Conservation (phyloP, 208 protist species). For the Vickermania ingenoplastis region DNA sequence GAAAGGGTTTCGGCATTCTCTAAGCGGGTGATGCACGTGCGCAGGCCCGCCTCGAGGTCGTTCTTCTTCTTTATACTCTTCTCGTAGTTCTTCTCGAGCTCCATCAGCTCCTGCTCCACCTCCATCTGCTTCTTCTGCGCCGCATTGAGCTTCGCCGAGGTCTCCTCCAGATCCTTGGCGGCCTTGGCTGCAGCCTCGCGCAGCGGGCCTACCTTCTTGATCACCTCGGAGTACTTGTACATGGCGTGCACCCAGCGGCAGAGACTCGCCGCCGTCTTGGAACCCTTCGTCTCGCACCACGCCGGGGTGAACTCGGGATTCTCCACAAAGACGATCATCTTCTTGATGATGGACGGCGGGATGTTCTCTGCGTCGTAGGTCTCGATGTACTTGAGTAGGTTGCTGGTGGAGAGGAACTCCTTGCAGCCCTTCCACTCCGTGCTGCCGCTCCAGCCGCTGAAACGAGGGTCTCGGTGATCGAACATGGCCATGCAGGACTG, state of each 20-base stretch:
- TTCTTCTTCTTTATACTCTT: conserved; percentile 82
- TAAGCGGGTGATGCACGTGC: conserved; percentile 82
- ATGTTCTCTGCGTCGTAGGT: conserved; percentile 95
- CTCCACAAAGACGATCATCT: conserved; percentile 90
- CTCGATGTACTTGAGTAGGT: conserved; percentile 92
- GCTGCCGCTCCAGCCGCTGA: conserved; percentile 78
- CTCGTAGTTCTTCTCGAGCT: conserved; percentile 86
- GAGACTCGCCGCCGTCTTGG: conserved; percentile 91
- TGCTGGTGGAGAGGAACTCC: conserved; percentile 87
- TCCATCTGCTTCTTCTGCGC: conserved; percentile 84
- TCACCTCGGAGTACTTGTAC: conserved; percentile 91
- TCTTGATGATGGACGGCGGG: conserved; percentile 76
- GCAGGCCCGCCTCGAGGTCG: conserved; percentile 80
- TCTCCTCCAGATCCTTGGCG: conserved; percentile 76
- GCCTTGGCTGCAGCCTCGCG: conserved; percentile 84
- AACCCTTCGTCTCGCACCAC: conserved; percentile 86
- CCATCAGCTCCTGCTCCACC: conserved; percentile 88
- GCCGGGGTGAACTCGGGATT: conserved; percentile 93
- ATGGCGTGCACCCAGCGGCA: conserved; percentile 96
- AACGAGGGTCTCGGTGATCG: conserved; percentile 65
- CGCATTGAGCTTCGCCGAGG: conserved; percentile 79
- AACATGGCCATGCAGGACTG: conserved; percentile 97
- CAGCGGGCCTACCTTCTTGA: conserved; percentile 95
- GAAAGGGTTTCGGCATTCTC: conserved; percentile 94
- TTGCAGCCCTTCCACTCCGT: conserved; percentile 87